A percentile compares a stretch with the other conserved stretches of the same genome.
phyloP scores from a whole-genome alignment of 495 filamentous ascomycete species.

The Niebla homalea region DNA sequence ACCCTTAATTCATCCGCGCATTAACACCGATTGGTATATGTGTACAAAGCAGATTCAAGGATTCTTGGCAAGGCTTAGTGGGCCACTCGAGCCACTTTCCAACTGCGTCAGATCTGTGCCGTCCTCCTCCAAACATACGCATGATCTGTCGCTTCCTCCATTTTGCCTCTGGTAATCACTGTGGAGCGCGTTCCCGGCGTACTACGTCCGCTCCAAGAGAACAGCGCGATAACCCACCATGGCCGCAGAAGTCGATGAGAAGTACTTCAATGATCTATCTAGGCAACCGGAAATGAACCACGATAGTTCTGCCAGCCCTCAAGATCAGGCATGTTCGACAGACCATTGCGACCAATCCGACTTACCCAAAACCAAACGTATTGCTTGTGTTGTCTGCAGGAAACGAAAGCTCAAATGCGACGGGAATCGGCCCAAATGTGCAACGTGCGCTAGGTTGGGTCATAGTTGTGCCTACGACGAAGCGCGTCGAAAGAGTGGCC shows the following conservation, averaged over 20 bases:
- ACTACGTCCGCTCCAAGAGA: no score
- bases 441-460: slow-evolving; percentile 76
- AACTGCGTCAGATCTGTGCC: no score
- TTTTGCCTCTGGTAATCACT: no score
- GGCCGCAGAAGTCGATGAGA: slow-evolving; percentile 15
- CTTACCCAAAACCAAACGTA: slow-evolving; percentile 75
- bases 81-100: no score
- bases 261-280: slow-evolving; percentile 45
- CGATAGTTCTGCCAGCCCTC: slow-evolving; percentile 18
- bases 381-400: slow-evolving; percentile 92
- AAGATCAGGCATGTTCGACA: slow-evolving; percentile 21
- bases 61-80: no score
- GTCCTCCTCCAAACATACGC: no score
- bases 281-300: slow-evolving; percentile 25
- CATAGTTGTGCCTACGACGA: slow-evolving; percentile 95
- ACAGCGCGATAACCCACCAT: not conserved
- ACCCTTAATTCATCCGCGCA: no score
- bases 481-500: slow-evolving; percentile 91
- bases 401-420: slow-evolving; percentile 83
- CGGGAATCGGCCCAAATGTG: slow-evolving; percentile 65
- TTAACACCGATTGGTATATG: no score
- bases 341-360: slow-evolving; percentile 36
- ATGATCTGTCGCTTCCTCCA: no score
- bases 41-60: no score
- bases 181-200: no score